Conservation (phyloP, 148 eudicot species). For the Fagopyrum esculentum region DNA sequence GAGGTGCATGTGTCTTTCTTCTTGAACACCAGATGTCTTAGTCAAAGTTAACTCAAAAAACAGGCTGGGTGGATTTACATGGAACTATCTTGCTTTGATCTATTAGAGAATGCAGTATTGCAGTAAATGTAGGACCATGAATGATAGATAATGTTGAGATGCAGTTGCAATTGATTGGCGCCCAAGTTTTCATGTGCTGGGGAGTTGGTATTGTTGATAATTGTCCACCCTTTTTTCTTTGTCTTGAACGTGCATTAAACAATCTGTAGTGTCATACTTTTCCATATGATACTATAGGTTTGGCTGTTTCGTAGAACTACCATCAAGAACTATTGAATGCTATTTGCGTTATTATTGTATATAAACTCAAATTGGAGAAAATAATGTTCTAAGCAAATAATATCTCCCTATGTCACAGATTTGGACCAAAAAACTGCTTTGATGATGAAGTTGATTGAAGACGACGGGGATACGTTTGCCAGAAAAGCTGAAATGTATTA, state of each 20-base stretch:
- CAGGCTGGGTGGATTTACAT: not conserved
- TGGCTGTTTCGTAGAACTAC: not conserved
- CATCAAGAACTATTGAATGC: not conserved
- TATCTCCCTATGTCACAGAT: conserved; percentile 31
- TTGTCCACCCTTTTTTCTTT: too few relatives aligned
- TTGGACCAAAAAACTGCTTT: conserved; percentile 59
- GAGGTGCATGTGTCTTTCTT: too few relatives aligned
- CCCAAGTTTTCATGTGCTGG: too few relatives aligned
- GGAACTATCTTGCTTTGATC: not conserved
- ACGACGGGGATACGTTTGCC: conserved; percentile 84
- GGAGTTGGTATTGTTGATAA: too few relatives aligned
- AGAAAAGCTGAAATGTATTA: conserved; percentile 86
- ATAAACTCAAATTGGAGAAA: not conserved
- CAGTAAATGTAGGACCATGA: too few relatives aligned
- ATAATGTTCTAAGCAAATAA: conserved; percentile 6
- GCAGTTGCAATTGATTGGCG: not conserved
- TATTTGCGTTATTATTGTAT: not conserved
- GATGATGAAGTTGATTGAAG: conserved; percentile 78
- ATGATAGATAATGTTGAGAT: not conserved
- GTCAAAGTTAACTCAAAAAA: not conserved
- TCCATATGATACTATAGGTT: too few relatives aligned
- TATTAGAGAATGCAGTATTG: not conserved
- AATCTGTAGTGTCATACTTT: too few relatives aligned
- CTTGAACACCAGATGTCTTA: too few relatives aligned
- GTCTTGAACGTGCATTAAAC: too few relatives aligned